Evolutionary conservation across 768 basidiomycete genomes (phyloP).

Genomic region (Russula dissimulans): DNA sequence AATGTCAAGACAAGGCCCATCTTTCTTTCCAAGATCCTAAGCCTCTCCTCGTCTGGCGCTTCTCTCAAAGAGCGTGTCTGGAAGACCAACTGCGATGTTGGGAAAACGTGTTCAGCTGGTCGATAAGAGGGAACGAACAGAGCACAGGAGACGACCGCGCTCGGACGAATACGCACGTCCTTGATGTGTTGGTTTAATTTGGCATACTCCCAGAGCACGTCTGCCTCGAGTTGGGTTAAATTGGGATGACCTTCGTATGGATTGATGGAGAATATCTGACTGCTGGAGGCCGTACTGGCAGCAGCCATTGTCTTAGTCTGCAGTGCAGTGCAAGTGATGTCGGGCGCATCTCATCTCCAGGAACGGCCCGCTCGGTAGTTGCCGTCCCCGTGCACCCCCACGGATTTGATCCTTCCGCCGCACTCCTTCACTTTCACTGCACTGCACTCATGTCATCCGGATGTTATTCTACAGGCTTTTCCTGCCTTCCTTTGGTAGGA

Average conservation of each 20-base stretch:
- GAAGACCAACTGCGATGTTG: conserved; percentile 41
- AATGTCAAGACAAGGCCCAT: conserved; percentile 93
- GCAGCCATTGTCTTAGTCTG: not conserved
- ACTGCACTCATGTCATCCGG: no score
- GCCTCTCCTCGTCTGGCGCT: conserved; percentile 66
- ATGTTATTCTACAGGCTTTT: no score
- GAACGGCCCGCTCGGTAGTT: no score
- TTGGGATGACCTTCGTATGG: conserved; percentile 67
- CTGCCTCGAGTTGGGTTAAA: conserved; percentile 59
- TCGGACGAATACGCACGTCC: conserved; percentile 38
- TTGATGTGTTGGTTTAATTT: conserved; percentile 77
- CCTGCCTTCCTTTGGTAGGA: no score
- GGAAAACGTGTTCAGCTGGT: not conserved
- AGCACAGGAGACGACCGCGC: not conserved
- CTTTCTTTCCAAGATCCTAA: conserved; percentile 82
- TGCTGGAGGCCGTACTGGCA: not conserved
- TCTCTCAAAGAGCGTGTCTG: conserved; percentile 64
- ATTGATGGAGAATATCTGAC: conserved; percentile 45
- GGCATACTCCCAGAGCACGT: conserved; percentile 89
- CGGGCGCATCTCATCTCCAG: no score
- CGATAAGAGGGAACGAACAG: no score
- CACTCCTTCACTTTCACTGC: no score
- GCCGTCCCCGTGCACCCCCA: no score
- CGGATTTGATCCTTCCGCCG: no score
- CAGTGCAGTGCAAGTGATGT: not conserved